Evolutionary conservation across 2,329 filamentous ascomycete species (phyloP).

Genomic region (Fusarium setosum): DNA sequence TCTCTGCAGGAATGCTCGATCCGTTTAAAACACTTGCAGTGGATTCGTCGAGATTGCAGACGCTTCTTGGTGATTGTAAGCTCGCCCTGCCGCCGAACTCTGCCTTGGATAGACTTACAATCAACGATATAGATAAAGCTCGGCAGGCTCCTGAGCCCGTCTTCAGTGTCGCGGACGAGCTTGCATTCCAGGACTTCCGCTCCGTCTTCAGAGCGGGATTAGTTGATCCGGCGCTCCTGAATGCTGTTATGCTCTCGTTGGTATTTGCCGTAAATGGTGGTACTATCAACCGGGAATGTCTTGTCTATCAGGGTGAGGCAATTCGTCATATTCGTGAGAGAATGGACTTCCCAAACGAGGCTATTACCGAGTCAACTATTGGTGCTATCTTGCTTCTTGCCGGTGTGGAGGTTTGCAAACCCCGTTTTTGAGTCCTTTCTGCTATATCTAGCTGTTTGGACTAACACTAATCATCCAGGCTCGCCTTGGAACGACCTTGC

Average conservation of each 20-base stretch:
- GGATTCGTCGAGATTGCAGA: constrained; percentile 17
- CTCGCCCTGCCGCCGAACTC: rapidly evolving
- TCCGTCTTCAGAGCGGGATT: constrained; percentile 48
- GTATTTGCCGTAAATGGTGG: constrained; percentile 43
- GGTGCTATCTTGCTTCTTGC: constrained; percentile 56
- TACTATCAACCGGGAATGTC: constrained; percentile 46
- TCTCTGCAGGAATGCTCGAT: background rate
- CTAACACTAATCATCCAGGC: constrained; percentile 44
- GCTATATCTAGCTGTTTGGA: background rate
- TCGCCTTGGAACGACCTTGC: constrained; percentile 47
- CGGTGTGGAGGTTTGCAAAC: constrained; percentile 52
- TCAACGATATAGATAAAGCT: constrained; percentile 28
- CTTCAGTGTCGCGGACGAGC: constrained; percentile 51
- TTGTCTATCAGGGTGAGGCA: constrained; percentile 49
- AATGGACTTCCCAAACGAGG: constrained; percentile 43
- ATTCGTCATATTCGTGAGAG: constrained; percentile 48
- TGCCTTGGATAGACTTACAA: background rate
- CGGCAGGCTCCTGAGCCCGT: constrained; percentile 47
- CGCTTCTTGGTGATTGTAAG: constrained; percentile 22
- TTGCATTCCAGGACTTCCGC: constrained; percentile 51
- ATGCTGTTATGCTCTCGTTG: constrained; percentile 54
- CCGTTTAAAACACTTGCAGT: constrained; percentile 29
- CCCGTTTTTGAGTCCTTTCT: background rate
- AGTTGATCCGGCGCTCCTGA: constrained; percentile 51
- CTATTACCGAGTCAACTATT: constrained; percentile 50